These are phyloP conservation scores for Podaxis pistillaris DNA, from an alignment of 768 basidiomycete species.

Conservation along the genomic window DNA sequence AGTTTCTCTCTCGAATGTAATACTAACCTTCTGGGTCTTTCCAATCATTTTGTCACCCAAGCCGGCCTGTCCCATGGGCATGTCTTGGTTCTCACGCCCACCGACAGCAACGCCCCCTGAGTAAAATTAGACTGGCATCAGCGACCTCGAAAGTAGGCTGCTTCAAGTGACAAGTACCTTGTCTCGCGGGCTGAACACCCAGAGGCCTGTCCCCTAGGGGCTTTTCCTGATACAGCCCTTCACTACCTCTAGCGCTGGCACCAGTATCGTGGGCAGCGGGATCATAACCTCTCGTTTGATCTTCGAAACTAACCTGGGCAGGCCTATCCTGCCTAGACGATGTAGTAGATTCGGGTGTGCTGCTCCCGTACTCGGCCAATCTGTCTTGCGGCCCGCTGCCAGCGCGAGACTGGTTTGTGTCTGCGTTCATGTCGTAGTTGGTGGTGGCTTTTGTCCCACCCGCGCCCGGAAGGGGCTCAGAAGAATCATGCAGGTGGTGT, in stretches of 20 bases:
- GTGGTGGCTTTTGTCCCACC: constrained; percentile 25
- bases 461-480: constrained; percentile 48
- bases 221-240: not conserved
- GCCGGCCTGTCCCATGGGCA: constrained; percentile 39
- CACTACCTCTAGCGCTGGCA: not conserved
- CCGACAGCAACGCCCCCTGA: constrained; percentile 35
- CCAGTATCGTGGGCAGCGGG: not conserved
- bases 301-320: not conserved
- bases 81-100: constrained; percentile 24
- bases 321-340: not conserved
- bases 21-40: constrained; percentile 53
- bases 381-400: not conserved
- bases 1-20: not conserved
- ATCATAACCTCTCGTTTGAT: not conserved
- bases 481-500: constrained; percentile 46
- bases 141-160: not conserved
- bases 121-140: not conserved
- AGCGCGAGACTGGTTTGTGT: not conserved
- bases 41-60: constrained; percentile 55
- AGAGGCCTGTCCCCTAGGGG: constrained; percentile 11
- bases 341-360: not conserved
- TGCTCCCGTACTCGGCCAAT: not conserved
- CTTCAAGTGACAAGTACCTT: constrained; percentile 3
- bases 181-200: constrained; percentile 4
- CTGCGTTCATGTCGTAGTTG: constrained; percentile 30